These are phyloP conservation scores for Rhodomyrtus psidioides DNA, from an alignment of 441 rosid genomes.

Conservation along the genomic window DNA sequence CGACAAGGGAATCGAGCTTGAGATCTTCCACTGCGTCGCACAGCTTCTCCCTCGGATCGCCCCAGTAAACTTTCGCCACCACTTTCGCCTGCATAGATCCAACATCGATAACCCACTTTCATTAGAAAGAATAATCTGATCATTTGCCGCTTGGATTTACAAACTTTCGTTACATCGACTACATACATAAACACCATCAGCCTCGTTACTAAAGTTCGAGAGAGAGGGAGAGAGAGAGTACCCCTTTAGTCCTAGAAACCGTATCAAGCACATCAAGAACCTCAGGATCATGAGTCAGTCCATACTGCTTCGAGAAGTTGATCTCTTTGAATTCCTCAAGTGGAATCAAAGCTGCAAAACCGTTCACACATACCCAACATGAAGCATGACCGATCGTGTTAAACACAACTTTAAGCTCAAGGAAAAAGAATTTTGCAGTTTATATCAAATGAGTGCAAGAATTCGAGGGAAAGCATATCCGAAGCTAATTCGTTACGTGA, in stretches of 20 bases:
- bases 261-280: constrained; percentile 30
- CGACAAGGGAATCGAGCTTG: constrained; percentile 29
- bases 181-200: not conserved
- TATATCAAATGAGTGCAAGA: not conserved
- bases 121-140: not conserved
- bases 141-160: not conserved
- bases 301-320: constrained; percentile 40
- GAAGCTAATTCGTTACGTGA: constrained; percentile 22
- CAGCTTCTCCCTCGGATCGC: constrained; percentile 46
- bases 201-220: not conserved
- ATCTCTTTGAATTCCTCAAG: constrained; percentile 35
- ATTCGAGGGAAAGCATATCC: not conserved
- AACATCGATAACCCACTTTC: not conserved
- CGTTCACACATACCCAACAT: not conserved
- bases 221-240: not conserved
- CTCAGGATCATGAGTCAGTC: constrained; percentile 25
- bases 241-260: constrained; percentile 33
- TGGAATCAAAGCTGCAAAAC: constrained; percentile 36
- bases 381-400: not conserved
- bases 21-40: constrained; percentile 34
- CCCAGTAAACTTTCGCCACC: constrained; percentile 46
- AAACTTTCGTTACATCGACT: not conserved
- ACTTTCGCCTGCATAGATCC: constrained; percentile 25
- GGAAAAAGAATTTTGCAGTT: not conserved
- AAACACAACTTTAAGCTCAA: not conserved